Evolutionary conservation across 306 rosid species (phyloP).

Genomic region (Prinsepia uniflora): DNA sequence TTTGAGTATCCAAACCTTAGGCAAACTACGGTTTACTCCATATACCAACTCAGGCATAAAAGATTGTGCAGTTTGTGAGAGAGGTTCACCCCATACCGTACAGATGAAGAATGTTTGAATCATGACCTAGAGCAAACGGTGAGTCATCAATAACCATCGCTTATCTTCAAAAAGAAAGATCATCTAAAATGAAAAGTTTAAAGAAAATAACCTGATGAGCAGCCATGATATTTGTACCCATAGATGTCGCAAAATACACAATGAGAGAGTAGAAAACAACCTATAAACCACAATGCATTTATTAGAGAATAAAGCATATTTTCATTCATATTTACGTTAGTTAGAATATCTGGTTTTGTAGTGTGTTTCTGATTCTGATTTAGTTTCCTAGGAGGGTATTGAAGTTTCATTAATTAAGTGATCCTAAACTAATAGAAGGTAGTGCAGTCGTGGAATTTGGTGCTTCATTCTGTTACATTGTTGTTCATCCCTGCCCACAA

Average conservation of each 20-base stretch:
- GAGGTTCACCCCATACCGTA: constrained; percentile 96
- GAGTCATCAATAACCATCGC: constrained; percentile 17
- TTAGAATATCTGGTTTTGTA: background rate
- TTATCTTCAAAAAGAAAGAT: constrained; percentile 18
- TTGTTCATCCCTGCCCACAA: background rate
- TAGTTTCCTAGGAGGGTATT: background rate
- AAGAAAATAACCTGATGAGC: constrained; percentile 74
- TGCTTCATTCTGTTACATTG: background rate
- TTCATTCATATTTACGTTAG: background rate
- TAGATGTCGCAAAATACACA: constrained; percentile 67
- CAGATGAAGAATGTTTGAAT: constrained; percentile 66
- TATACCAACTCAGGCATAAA: constrained; percentile 81
- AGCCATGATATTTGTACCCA: constrained; percentile 84
- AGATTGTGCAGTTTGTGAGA: constrained; percentile 89
- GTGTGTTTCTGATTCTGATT: background rate
- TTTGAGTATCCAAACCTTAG: constrained; percentile 53
- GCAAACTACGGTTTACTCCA: constrained; percentile 61
- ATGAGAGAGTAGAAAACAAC: constrained; percentile 80
- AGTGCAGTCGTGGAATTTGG: background rate
- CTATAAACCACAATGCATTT: constrained; percentile 30
- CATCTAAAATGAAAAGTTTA: constrained; percentile 19
- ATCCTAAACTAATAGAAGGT: background rate
- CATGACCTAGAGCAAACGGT: constrained; percentile 63
- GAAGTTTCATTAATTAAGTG: background rate
- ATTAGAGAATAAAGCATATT: constrained; percentile 2